These are phyloP conservation scores for Dipteronia dyeriana DNA, from an alignment of 345 rosid species.

Conservation along the genomic window DNA sequence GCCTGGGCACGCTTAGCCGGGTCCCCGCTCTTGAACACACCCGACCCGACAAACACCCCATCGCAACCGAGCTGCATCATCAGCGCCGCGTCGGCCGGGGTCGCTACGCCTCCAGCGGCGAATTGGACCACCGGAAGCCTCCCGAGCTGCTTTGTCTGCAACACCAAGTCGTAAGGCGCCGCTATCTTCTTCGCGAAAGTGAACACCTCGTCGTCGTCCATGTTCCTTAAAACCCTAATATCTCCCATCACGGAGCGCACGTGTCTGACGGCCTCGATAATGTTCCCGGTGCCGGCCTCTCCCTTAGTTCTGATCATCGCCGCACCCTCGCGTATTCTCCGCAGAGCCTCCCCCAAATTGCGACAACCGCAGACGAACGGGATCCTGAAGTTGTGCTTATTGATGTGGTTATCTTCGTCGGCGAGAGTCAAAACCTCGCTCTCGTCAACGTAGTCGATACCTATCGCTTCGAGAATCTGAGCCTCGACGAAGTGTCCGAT, in stretches of 20 bases:
- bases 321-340: conserved; percentile 77
- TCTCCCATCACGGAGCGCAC: conserved; percentile 80
- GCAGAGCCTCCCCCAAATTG: conserved; percentile 73
- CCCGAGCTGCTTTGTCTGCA: conserved; percentile 78
- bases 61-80: conserved; percentile 84
- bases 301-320: conserved; percentile 90
- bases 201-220: conserved; percentile 85
- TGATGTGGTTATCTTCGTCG: conserved; percentile 78
- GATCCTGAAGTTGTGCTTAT: conserved; percentile 75
- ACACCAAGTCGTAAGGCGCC: conserved; percentile 63
- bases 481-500: conserved; percentile 84
- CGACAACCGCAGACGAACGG: conserved; percentile 90
- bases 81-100: conserved; percentile 78
- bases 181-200: conserved; percentile 63
- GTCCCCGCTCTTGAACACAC: conserved; percentile 72
- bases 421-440: conserved; percentile 74
- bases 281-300: conserved; percentile 82
- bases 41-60: conserved; percentile 71
- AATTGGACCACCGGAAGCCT: conserved; percentile 70
- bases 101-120: conserved; percentile 75
- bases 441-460: conserved; percentile 81
- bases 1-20: conserved; percentile 67
- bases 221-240: conserved; percentile 53
- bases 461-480: conserved; percentile 72
- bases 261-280: conserved; percentile 79